phyloP scores from a whole-genome alignment of 345 rosid genomes.

The Cardamine occulta region DNA sequence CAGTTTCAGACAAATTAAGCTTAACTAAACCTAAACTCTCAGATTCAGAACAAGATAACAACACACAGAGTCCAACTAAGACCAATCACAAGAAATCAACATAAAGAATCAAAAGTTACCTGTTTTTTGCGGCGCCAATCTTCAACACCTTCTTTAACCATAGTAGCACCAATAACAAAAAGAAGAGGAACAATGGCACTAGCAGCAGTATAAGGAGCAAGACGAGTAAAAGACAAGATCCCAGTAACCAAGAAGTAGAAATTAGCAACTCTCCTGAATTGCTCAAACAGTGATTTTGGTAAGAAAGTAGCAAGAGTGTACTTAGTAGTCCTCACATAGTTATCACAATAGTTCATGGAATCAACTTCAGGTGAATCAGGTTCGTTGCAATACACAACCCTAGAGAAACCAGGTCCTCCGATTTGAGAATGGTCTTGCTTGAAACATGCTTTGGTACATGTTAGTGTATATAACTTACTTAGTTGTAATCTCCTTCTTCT shows the following conservation, averaged over 20 bases:
- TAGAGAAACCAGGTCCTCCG: slow-evolving; percentile 84
- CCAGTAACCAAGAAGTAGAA: slow-evolving; percentile 82
- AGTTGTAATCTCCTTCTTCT: slow-evolving; percentile 56
- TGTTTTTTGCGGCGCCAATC: slow-evolving; percentile 82
- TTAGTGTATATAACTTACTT: slow-evolving; percentile 72
- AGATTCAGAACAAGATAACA: slow-evolving; percentile 5
- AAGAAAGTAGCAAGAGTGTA: slow-evolving; percentile 76
- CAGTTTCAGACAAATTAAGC: background rate
- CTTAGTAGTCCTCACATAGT: slow-evolving; percentile 79
- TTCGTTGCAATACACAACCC: slow-evolving; percentile 80
- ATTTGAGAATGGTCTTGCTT: slow-evolving; percentile 75
- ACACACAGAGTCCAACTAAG: background rate
- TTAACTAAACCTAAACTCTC: background rate
- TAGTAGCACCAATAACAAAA: slow-evolving; percentile 75
- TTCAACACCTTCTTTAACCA: slow-evolving; percentile 90
- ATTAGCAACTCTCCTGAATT: slow-evolving; percentile 94
- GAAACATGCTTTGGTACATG: slow-evolving; percentile 60
- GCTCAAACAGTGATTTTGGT: slow-evolving; percentile 96
- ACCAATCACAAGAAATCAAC: background rate
- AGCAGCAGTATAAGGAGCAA: slow-evolving; percentile 74
- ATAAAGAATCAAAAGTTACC: slow-evolving; percentile 45
- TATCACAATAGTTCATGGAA: slow-evolving; percentile 52
- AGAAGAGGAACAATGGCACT: slow-evolving; percentile 77
- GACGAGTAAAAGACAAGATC: slow-evolving; percentile 68
- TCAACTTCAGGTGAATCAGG: slow-evolving; percentile 68